Evolutionary conservation across 352 stramenopile species (phyloP).

Genomic region (Globisporangium recalcitrans): DNA sequence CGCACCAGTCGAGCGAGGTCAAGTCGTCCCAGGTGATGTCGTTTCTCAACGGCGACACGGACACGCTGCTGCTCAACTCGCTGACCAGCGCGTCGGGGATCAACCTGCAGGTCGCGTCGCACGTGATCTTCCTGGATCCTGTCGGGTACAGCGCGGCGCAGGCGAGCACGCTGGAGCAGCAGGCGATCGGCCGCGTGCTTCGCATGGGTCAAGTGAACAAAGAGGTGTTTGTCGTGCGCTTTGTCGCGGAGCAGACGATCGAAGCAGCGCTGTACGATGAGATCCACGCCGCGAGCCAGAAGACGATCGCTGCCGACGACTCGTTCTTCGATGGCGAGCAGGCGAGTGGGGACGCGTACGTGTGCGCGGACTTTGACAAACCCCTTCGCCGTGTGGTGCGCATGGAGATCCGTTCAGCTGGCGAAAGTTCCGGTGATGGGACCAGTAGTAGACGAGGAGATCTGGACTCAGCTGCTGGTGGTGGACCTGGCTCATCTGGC

Average conservation of each 20-base stretch:
- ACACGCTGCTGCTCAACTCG: slow-evolving; percentile 76
- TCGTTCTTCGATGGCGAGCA: slow-evolving; percentile 69
- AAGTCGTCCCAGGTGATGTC: slow-evolving; percentile 66
- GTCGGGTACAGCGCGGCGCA: slow-evolving; percentile 66
- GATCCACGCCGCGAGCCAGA: slow-evolving; percentile 51
- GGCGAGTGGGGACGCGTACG: slow-evolving; percentile 38
- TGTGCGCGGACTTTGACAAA: slow-evolving; percentile 48
- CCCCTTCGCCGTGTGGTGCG: slow-evolving; percentile 54
- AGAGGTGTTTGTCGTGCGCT: slow-evolving; percentile 61
- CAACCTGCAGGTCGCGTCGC: slow-evolving; percentile 80
- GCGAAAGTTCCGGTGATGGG: slow-evolving; percentile 4
- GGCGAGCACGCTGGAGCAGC: slow-evolving; percentile 69
- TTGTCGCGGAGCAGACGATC: slow-evolving; percentile 71
- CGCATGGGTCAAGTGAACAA: slow-evolving; percentile 81
- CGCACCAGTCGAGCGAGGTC: slow-evolving; percentile 70
- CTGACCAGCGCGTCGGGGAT: slow-evolving; percentile 79
- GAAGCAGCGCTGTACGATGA: slow-evolving; percentile 70
- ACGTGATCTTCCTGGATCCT: slow-evolving; percentile 79
- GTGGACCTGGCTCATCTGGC: not conserved
- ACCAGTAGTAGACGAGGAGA: slow-evolving; percentile 1
- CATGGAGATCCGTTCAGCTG: slow-evolving; percentile 34
- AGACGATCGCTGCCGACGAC: slow-evolving; percentile 41
- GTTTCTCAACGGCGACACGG: slow-evolving; percentile 57
- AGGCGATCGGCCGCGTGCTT: slow-evolving; percentile 80
- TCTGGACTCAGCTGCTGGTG: not conserved